Base-by-base conservation (phyloP, 2,329 filamentous ascomycete genomes). In the Atkinsonella texensis region DNA sequence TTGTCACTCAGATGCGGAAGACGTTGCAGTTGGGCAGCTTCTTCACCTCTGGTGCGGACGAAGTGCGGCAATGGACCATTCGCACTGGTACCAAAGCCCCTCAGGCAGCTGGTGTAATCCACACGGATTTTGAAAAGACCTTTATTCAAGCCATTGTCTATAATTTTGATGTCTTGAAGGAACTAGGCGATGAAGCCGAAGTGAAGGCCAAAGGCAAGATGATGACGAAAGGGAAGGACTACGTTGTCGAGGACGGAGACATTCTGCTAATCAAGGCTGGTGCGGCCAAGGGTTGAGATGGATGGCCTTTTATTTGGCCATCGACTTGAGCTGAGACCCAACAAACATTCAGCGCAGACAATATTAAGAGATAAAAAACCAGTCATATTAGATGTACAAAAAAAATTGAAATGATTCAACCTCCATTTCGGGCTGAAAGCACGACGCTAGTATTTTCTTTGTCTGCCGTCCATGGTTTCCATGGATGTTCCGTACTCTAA, bases 201-300 rank as follows among this genome's bases (percentile, higher is more conserved):
- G 87, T 96, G 59, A 95, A 90, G 77, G 81, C 91, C 28, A 91
- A 91, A 70, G 93, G 93, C 63, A 98, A 98, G 77, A 70, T 98
- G 59, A 87, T 95, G 84, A 97, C 91, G 53, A 98, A 98, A 79
- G 93, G 93, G 66, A 97, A 97, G 76, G 91, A 97, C 49, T 97
- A 98, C 68, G 80, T 91, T 6, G 82, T 93, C 11, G 83, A 90
- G 67, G 88, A 94, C 64, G 88, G 87, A 48, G 88, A 84, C 58
- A 83, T 84, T 60, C 67, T 96, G 59, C 80, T 95, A 62, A 89
- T 96, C 78, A 96, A 96, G 79, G 85, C 85, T 33, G 87, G 86
- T 72, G 86, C 86, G 49, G 86, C 86, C 59, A 90, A 90, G 77
- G 73, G 74, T 57, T 87, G 11, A 50, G 9, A 48, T 38, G 2